Percentiles rank a stretch among this genome's conserved stretches.
These are phyloP conservation scores for Calonectria crousiana DNA, from an alignment of 2,329 filamentous ascomycete species.

Conservation along the genomic window DNA sequence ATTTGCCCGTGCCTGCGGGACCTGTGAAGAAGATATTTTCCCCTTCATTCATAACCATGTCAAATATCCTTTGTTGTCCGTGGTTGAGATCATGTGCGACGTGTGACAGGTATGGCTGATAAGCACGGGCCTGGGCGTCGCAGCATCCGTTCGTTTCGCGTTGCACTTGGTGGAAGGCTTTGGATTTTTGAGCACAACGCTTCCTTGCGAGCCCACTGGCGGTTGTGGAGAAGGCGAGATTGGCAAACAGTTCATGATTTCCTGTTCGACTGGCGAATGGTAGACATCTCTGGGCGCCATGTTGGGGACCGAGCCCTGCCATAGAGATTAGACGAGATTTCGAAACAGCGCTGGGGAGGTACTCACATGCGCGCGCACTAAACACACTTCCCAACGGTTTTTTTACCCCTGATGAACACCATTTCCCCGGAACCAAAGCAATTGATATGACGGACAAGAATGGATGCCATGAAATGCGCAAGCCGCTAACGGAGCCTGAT, in stretches of 20 bases:
- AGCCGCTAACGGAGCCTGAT: not conserved
- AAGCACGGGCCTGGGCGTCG: not conserved
- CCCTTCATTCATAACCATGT: slow-evolving; percentile 81
- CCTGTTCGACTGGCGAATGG: not conserved
- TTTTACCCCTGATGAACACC: not conserved
- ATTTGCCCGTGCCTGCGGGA: slow-evolving; percentile 96
- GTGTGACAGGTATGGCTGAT: not conserved
- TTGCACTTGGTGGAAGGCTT: not conserved
- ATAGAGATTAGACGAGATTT: not conserved
- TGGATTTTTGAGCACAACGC: not conserved
- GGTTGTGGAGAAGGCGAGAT: not conserved
- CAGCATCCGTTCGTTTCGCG: not conserved
- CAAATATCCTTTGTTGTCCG: slow-evolving; percentile 66
- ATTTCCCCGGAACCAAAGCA: not conserved
- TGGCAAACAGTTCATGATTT: not conserved
- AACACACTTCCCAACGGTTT: not conserved
- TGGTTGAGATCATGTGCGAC: slow-evolving; percentile 70
- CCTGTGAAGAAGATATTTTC: slow-evolving; percentile 98
- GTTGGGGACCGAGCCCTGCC: not conserved
- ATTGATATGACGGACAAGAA: not conserved
- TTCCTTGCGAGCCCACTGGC: not conserved
- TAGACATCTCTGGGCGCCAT: not conserved
- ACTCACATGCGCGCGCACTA: not conserved
- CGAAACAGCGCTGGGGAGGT: not conserved
- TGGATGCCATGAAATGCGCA: too few species aligned